Evolutionary conservation across 2,329 filamentous ascomycete species (phyloP), one percentile per base, ranked within the genome.

Genomic region (Pseudogymnoascus sp.): DNA sequence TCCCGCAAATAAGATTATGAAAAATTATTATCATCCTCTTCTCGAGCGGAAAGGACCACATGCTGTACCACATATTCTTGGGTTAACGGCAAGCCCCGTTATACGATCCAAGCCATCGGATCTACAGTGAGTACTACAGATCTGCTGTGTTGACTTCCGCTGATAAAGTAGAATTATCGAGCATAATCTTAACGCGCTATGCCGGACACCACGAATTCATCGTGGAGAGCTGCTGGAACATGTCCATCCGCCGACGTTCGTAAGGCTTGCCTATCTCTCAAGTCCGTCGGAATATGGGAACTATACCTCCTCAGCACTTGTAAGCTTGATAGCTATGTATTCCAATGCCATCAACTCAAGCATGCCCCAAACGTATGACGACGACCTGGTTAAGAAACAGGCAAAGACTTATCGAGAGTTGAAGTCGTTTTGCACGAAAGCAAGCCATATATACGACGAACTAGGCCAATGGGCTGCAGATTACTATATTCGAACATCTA

Each of bases 391-490:
- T 16, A 67, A 70, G 1, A 70, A 77, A 7, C 74, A 74, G 0
- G 78, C 74, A 0, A 75, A 78, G 1, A 74, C 74, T 28, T 78
- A 76, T 47, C 67, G 65, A 7, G 68, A 72, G 4, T 70, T 92
- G 65, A 79, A 75, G 60, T 74, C 75, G 0, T 78, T 92, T 6
- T 75, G 76, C 43, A 74, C 75, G 2, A 82, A 80, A 33, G 77
- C 80, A 11, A 54, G 64, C 1, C 77, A 79, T 12, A 77, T 92
- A 1, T 76, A 76, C 20, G 66, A 69, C 2, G 80, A 88, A 50
- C 77, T 92, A 3, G 89, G 89, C 0, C 65, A 76, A 1, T 92
- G 87, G 86, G 87, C 87, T 1, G 81, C 81, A 0, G 86, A 92
- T 57, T 81, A 80, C 58, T 92, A 86, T 68, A 81, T 92, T 9